Conservation (phyloP, 495 filamentous ascomycete species). For the Lophiotrema nucula region DNA sequence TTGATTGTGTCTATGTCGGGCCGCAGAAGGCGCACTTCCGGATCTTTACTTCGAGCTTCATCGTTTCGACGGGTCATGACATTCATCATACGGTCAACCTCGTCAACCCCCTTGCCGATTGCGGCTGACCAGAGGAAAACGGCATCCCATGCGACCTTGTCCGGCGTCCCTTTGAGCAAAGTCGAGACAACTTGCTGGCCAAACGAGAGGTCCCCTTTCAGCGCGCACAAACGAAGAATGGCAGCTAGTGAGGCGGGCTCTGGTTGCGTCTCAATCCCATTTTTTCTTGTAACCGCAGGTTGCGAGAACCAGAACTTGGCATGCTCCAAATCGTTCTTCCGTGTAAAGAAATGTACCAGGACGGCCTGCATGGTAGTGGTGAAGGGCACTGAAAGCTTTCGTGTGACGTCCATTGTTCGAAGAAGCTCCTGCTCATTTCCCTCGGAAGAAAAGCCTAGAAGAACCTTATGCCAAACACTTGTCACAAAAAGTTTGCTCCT, state of each 20-base stretch:
- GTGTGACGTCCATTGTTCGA: slow-evolving; percentile 44
- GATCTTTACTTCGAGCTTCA: slow-evolving; percentile 2
- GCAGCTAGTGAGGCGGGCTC: slow-evolving; percentile 1
- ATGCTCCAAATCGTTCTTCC: slow-evolving; percentile 49
- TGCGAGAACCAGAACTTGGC: slow-evolving; percentile 66
- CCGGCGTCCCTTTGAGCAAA: slow-evolving; percentile 50
- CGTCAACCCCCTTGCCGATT: slow-evolving; percentile 66
- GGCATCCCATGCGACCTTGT: slow-evolving; percentile 62
- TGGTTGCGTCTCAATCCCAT: neutral
- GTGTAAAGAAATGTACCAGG: slow-evolving; percentile 44
- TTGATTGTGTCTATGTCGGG: slow-evolving; percentile 75
- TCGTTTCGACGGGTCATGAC: neutral
- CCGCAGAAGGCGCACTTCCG: slow-evolving; percentile 7
- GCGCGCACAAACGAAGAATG: slow-evolving; percentile 53
- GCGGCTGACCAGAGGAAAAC: slow-evolving; percentile 74
- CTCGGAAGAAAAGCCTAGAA: slow-evolving; percentile 67
- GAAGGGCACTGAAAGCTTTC: slow-evolving; percentile 32
- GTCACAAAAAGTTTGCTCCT: neutral
- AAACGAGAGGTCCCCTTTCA: slow-evolving; percentile 61
- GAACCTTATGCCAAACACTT: slow-evolving; percentile 55
- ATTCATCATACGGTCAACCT: slow-evolving; percentile 64
- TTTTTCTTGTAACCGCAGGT: slow-evolving; percentile 42
- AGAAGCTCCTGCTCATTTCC: slow-evolving; percentile 57
- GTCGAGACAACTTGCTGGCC: slow-evolving; percentile 61
- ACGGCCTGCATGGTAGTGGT: slow-evolving; percentile 42